Base-by-base conservation (phyloP, 495 filamentous ascomycete genomes). In the Aspergillus taichungensis region DNA sequence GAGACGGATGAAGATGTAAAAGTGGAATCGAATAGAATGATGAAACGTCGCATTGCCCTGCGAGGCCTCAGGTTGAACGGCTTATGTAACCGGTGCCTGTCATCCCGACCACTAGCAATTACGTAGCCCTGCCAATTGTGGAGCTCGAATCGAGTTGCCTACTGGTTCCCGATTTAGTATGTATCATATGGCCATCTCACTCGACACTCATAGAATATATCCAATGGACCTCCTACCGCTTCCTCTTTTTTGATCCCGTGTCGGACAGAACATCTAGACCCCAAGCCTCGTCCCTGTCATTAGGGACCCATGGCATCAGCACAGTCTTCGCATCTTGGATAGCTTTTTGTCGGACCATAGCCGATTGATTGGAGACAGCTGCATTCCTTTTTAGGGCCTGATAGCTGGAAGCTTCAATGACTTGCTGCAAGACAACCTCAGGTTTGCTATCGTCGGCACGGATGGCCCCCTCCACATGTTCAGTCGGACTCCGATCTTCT, bases 231-330 rank as follows among this genome's bases (percentile, higher is more conserved):
- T 13, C 32, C 24, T 64, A 62, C 18, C 60, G 56, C 33, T 70
- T 70, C 13, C 63, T 51, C 46, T 67, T 70, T 42, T 61, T 63
- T 8, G 53, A 24, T 24, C 18, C 18, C 18, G 18, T 36, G 44
- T 67, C 63, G 32, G 59, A 28, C 30, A 69, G 42, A 11, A 67
- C 61, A 14, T 65, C 62, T 43, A 71, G 53, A 1, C 57, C 54
- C 69, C 69, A 73, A 13, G 29, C 32, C 42, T 68, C 69, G 50
- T 73, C 69, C 6, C 65, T 61, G 0, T 37, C 6, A 50, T 73
- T 73, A 6, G 62, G 57, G 18, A 60, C 41, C 69, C 69, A 73
- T 1, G 64, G 64, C 18, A 53, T 56, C 10, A 73, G 52, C 30
- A 61, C 55, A 1, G 40, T 9, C 42, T 59, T 68, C 2, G 69